Evolutionary conservation across 768 basidiomycete genomes (phyloP), one percentile per base, ranked within the genome.

Genomic region (Phlebiopsis flavidoalba): DNA sequence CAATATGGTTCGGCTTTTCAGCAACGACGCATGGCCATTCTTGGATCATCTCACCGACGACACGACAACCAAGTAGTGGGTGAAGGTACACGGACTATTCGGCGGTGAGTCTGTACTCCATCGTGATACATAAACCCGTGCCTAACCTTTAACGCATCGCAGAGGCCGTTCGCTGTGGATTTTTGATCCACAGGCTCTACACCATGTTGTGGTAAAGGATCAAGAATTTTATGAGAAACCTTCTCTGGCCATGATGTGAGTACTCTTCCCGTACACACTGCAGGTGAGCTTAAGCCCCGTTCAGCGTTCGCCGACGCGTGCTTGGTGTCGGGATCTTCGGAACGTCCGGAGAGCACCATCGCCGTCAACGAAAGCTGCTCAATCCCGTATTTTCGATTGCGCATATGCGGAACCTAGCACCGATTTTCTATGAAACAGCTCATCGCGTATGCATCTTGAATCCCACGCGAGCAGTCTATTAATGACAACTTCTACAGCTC

Each of bases 161-260:
- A 26, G 22, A 22, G 56, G 67, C 73, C 73, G 69, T 69, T 55
- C 65, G 70, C 67, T 82, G 8, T 75, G 74, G 59, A 71, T 79
- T 0, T 78, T 67, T 56, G 81, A 82, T 60, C 78, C 80, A 0
- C 75, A 72, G 45, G 81, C 80, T 1, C 60, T 82, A 58, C 73
- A 80, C 55, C 75, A 77, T 59, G 78, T 82, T 24, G 50, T 79
- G 22, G 69, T 81, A 12, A 80, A 80, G 68, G 81, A 78, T 50
- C 60, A 67, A 45, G 49, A 45, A 26, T 33, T 57, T 2, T 70
- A 56, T 36, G 59, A 67, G 21, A 62, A 67, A 47, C 1, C 67
- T 0, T 14, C 45, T 0, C 53, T 50, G 24, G 60, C 64, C n/a
- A 63, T 62, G 12, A 54, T 50, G 70, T 71, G 46, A 1, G 64